These are phyloP conservation scores for Epichloe sp. DNA, from an alignment of 2,329 filamentous ascomycete species.

Conservation along the genomic window DNA sequence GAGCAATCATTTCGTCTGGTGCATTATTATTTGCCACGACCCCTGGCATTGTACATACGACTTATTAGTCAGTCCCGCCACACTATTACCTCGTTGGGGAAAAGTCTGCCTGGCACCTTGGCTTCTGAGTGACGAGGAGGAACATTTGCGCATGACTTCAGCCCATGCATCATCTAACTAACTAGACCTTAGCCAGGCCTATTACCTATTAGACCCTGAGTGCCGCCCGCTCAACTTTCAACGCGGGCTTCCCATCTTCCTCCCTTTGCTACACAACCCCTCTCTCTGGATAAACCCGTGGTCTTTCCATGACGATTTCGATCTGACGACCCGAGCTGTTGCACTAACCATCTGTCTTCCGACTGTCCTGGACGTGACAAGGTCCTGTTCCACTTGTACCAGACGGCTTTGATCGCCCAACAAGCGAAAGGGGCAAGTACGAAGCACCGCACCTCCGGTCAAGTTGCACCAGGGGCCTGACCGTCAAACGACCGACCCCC, in stretches of 20 bases:
- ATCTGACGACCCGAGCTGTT: neutral
- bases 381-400: no score
- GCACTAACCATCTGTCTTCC: neutral
- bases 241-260: neutral
- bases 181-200: neutral
- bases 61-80: no score
- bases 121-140: neutral
- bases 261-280: neutral
- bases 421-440: neutral
- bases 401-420: neutral
- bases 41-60: no score
- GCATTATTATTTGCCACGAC: no score
- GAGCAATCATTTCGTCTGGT: no score
- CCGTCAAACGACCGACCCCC: neutral
- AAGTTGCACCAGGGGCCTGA: neutral
- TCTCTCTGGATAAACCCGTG: neutral
- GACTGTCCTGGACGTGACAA: neutral
- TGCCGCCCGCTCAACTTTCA: neutral
- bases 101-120: neutral
- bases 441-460: neutral
- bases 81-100: neutral
- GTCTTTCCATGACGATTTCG: neutral
- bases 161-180: neutral
- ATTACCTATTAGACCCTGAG: constrained; percentile 1
- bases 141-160: neutral